Base-by-base conservation (phyloP, 768 basidiomycete species). In the Suillus variegatus region DNA sequence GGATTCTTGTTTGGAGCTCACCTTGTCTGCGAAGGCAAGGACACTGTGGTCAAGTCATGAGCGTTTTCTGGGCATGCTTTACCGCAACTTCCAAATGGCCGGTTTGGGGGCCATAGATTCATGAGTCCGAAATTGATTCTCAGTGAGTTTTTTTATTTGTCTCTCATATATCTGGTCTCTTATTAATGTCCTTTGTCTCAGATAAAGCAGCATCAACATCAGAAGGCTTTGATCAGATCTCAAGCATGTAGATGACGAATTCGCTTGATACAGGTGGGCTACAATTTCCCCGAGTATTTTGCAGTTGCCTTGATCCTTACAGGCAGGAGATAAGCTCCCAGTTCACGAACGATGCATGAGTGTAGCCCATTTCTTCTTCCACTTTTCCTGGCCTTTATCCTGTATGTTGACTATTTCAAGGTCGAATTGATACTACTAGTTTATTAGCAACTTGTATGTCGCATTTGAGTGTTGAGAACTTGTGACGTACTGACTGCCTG, bases 21-120 rank as follows among this genome's bases (percentile, higher is more conserved):
- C 73, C 84, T 97, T 61, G 94, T 99, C 22, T 78, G 87, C n/a
- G 82, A 89, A 14, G 92, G 91, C 18, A 86, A 82, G 67, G 82
- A 87, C 62, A 78, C 79, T 79, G 91, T 0, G 94, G 94, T 1
- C 85, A 90, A 43, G 92, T 98, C 67, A 96, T 95, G 90, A 89
- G 92, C n/a, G 94, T 96, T 61, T 99, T 99, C 76, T 99, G 97
- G 96, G 95, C 97, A 0, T 95, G 94, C 74, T 81, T 98, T 25
- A 92, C 97, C 66, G 95, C 94, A 0, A 94, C 75, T 78, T 97
- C 3, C 95, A 97, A 74, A 88, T 91, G 84, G 3, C 28, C 3
- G 28, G 28, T 28, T 28, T 28, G 28, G 28, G 28, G 28, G 88
- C 88, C 71, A 87, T 98, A 12, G 65, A 77, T 99, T 63, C 81